These are phyloP conservation scores for Coprinopsis sp. DNA, from an alignment of 768 basidiomycete genomes.

Conservation along the genomic window DNA sequence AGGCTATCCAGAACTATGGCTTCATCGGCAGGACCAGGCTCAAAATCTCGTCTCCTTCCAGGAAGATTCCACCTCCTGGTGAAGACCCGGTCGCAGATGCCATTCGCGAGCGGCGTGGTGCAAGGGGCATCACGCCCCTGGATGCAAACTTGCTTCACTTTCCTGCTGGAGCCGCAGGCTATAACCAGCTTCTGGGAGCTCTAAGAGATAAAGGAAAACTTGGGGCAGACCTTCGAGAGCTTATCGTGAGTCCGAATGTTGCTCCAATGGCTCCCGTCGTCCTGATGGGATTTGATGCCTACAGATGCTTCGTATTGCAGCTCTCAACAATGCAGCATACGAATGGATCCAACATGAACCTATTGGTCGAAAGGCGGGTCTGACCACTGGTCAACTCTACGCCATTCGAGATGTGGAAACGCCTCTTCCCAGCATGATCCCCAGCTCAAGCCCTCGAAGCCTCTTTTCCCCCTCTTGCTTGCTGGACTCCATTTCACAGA, in stretches of 20 bases:
- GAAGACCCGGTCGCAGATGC: slow-evolving; percentile 41
- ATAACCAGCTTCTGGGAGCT: slow-evolving; percentile 46
- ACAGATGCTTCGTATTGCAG: slow-evolving; percentile 52
- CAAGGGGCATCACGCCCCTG: slow-evolving; percentile 45
- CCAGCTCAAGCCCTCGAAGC: too few species aligned
- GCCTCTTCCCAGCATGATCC: slow-evolving; percentile 33
- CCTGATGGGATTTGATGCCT: background rate
- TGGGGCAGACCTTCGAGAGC: slow-evolving; percentile 44
- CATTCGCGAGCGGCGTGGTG: slow-evolving; percentile 44
- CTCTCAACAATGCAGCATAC: slow-evolving; percentile 43
- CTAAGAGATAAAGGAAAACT: slow-evolving; percentile 44
- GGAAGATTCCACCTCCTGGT: slow-evolving; percentile 40
- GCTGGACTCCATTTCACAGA: slow-evolving; percentile 57
- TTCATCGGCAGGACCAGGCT: too few species aligned
- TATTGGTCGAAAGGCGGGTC: slow-evolving; percentile 44
- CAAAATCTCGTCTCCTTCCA: slow-evolving; percentile 37
- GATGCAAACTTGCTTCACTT: slow-evolving; percentile 48
- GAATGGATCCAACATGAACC: slow-evolving; percentile 57
- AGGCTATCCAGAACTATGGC: too few species aligned
- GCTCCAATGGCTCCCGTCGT: background rate
- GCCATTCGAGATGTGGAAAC: slow-evolving; percentile 45
- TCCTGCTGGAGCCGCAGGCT: slow-evolving; percentile 44
- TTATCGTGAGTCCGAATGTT: slow-evolving; percentile 35
- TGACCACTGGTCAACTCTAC: slow-evolving; percentile 50
- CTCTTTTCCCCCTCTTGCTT: slow-evolving; percentile 45